Base-by-base conservation (phyloP, 1,284 basidiomycete genomes). In the Rhodotorula sp. region DNA sequence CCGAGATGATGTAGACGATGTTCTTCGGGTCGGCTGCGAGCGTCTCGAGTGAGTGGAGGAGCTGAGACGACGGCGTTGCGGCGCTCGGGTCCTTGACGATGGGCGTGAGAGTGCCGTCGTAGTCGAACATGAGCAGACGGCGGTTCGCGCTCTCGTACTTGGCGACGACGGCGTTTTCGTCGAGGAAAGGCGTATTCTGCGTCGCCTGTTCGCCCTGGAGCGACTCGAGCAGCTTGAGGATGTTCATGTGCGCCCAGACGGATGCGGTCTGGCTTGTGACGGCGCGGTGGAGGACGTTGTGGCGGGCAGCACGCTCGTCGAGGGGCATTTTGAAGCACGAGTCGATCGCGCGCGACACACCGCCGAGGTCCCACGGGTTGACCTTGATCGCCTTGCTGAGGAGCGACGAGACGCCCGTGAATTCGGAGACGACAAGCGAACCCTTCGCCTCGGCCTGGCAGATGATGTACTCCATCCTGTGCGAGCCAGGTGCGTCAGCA, bases 101-200 rank as follows among this genome's bases (percentile, higher is more conserved):
- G 1, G 95, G 95, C 0, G 95, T 90, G 68, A 99, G 86, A 1
- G 96, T 99, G 15, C 95, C 95, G 88, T 92, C 95, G 80, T 99
- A 99, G 81, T 99, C 96, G 77, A 99, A 94, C 79, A 98, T 84
- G 80, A 99, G 87, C 68, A 98, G 81, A 62, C 96, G 84, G 84
- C 95, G 95, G 80, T 85, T 85, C 47, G 92, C 90, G 48, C 78
- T 81, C 59, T 83, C 79, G 82, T 94, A 97, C 75, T 85, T 83
- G n/a, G 82, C 78, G 68, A 87, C 81, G 76, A 98, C 82, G 34
- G 83, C 81, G 20, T 83, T 83, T 67, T 85, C 84, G 65, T 92
- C 88, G 54, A 98, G 86, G 65, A 88, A 88, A 1, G 94, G 94
- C 26, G 94, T 98, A 77, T 89, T 86, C 66, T 92, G 87, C 6